Evolutionary conservation across 78 protist species (phyloP).

Genomic region (Cavenderia fasciculata): DNA sequence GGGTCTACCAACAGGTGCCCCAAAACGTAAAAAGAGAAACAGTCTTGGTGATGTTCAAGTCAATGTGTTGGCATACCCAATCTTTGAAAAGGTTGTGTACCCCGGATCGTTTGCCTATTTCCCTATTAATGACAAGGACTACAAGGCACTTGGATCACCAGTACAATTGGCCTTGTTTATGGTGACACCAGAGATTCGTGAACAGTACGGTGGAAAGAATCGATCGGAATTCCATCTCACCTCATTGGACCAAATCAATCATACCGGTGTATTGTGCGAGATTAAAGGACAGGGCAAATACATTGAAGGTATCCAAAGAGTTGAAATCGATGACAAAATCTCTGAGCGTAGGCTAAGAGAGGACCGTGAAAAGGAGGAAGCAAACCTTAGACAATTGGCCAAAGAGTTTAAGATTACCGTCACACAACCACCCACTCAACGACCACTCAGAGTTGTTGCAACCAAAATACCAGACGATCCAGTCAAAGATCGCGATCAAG

Average conservation of each 20-base stretch:
- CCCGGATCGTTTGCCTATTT: neutral
- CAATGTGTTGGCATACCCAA: too few relatives aligned
- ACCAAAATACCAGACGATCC: neutral
- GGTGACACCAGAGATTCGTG: neutral
- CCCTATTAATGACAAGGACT: conserved; percentile 2
- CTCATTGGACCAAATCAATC: neutral
- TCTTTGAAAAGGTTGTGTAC: neutral
- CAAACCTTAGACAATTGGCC: too few relatives aligned
- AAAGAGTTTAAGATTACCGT: too few relatives aligned
- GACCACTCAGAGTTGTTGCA: neutral
- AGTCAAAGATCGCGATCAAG: neutral
- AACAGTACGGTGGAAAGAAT: neutral
- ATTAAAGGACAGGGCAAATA: too few relatives aligned
- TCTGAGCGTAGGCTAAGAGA: too few relatives aligned
- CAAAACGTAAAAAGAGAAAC: neutral
- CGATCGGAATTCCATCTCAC: neutral
- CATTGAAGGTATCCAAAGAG: too few relatives aligned
- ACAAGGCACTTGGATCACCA: conserved; percentile 3
- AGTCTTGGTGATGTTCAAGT: too few relatives aligned
- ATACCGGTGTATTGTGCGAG: conserved; percentile 1
- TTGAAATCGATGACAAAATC: too few relatives aligned
- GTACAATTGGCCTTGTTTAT: neutral
- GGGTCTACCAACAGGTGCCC: neutral
- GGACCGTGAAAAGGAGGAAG: too few relatives aligned
- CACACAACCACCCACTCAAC: neutral